Percentiles rank a stretch among this genome's conserved stretches.
phyloP scores from a whole-genome alignment of 2,329 filamentous ascomycete genomes.

The Aspergillus udagawae region DNA sequence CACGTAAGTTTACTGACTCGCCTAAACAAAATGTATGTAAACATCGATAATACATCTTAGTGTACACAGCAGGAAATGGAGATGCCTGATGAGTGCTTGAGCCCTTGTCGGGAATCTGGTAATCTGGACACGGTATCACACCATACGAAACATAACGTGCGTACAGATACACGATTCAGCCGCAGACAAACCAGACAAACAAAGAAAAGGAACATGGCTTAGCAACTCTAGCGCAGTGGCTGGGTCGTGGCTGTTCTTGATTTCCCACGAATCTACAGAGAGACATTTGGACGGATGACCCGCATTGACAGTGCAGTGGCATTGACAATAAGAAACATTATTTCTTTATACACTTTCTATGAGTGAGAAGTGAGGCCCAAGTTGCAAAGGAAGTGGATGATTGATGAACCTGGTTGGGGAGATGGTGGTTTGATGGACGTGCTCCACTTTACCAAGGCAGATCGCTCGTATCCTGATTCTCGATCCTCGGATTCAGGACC shows the following conservation, averaged over 20 bases:
- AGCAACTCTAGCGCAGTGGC: constrained; percentile 12
- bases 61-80: no score
- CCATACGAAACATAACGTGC: constrained; percentile 3
- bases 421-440: background rate
- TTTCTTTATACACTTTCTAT: no score
- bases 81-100: no score
- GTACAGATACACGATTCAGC: constrained; percentile 14
- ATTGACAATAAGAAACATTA: no score
- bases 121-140: background rate
- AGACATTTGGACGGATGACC: no score
- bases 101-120: constrained; percentile 1
- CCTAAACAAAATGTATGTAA: background rate
- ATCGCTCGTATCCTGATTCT: background rate
- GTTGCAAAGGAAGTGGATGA: no score
- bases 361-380: no score
- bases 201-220: constrained; percentile 12
- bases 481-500: no score
- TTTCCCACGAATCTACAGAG: background rate
- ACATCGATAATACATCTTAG: background rate
- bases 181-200: constrained; percentile 14
- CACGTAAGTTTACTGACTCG: background rate
- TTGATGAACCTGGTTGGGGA: background rate
- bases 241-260: constrained; percentile 8
- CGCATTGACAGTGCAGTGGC: no score
- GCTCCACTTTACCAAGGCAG: background rate